Evolutionary conservation across 1,284 basidiomycete species (phyloP), one percentile per base, ranked within the genome.

Genomic region (Boletus austroedulis): DNA sequence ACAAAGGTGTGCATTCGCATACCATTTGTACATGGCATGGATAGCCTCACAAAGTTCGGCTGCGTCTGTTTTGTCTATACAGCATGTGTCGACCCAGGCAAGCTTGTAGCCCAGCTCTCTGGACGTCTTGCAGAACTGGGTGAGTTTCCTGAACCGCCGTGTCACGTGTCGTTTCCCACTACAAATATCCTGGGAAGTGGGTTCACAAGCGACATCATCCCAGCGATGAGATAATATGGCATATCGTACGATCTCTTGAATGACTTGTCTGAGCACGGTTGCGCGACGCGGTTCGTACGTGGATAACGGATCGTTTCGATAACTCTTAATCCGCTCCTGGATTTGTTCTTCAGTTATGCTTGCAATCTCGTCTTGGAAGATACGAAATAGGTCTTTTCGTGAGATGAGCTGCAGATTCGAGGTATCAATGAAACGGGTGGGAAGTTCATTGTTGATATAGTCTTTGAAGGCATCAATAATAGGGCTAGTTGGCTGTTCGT

Each of bases 41-140:
- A n/a, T n/a, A n/a, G n/a, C n/a, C n/a, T n/a, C n/a, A n/a, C n/a
- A n/a, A n/a, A n/a, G 50, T 8, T 66, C 63, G 1, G 50, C 32
- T 5, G 40, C 50, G 32, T 55, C 50, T 12, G 34, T 58, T 19
- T 62, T 55, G 24, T 62, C 53, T 15, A 64, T 66, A 34, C 62
- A 64, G 12, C 55, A 64, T 3, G 62, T 64, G 47, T 66, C 64
- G 12, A 58, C 46, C 65, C 65, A 65, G 12, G 46, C 64, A 2
- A 67, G 38, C 26, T 32, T 32, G 31, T 32, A 32, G 31, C 31
- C 31, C 11, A 32, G 31, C 31, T 32, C 14, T 10, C 11, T 32
- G 31, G 31, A 32, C 11, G 31, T 32, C 31, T 32, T 32, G 31
- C 31, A 32, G 31, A 32, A 32, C 31, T 32, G 31, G 2, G 31